Base-by-base conservation (phyloP, 2,329 filamentous ascomycete genomes). In the Aspergillus clavatus region DNA sequence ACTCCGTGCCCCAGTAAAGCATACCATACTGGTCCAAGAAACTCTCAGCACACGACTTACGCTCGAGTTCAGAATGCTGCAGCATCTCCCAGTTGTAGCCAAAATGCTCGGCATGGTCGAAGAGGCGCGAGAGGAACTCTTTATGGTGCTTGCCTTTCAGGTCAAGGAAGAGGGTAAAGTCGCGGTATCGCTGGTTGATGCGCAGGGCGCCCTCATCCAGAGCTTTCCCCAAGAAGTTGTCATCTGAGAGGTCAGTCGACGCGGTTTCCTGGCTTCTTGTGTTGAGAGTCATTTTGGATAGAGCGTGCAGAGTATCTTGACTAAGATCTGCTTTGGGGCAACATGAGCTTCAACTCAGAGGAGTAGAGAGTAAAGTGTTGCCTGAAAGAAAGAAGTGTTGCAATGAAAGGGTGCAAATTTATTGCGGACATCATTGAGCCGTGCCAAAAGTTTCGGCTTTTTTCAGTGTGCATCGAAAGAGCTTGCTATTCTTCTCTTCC, bases 101-200 rank as follows among this genome's bases (percentile, higher is more conserved):
- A 3, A 12, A 33, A 0, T 29, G 4, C 11, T 49, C 33, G 2
- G 45, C 51, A 23, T 57, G 43, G 1, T 52, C 40, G 10, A 41
- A 42, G 5, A 59, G 35, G 3, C 26, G 40, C 4, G 11, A 39
- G n/a, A 57, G 31, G 28, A 59, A 56, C 12, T 50, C 27, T 2
- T 27, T 27, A 21, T 55, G 50, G 26, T 54, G 43, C 2, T 43
- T 36, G 1, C 46, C 38, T 16, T 57, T 54, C 21, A 62, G 22
- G 38, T 59, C 58, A 0, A 62, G 50, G 10, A 60, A 54, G 3
- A 39, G 41, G 1, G 54, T 51, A 11, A 62, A 60, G 5, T 53
- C 47, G 2, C 52, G 48, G 14, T 59, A 48, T 3, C 27, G 42
- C 10, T 40, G 52, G 7, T 36, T 49, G 1, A 26, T 22, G 4